Base-by-base conservation (phyloP, 1,284 basidiomycete species). In the Marasmius fiardii region DNA sequence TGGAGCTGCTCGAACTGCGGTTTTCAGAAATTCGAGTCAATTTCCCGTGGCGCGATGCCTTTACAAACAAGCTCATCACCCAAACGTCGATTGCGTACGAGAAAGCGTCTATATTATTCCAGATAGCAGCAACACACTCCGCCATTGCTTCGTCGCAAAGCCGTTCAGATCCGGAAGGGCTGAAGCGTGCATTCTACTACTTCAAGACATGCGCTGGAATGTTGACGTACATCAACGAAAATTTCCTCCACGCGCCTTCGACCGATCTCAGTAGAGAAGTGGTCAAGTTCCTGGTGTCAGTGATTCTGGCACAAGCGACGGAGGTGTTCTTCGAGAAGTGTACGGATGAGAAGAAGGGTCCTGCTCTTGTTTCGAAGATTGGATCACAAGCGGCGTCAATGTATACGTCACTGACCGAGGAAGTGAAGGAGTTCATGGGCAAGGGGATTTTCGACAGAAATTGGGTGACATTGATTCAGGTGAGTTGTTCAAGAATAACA, bases 201-300 rank as follows among this genome's bases (percentile, higher is more conserved):
- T 90, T 94, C 64, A 81, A 92, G 18, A 89, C 92, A n/a, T 88
- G 92, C 34, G 93, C 96, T 0, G 97, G 97, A 21, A 97, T 99
- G 93, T 84, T 98, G 65, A 93, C 89, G 10, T 99, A 99, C 69
- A 96, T 99, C 79, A 98, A 98, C 75, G 96, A 99, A 71, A 99
- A 99, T 80, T 99, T 99, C 71, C 76, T 99, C 0, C 97, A 99
- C 67, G 97, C 97, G 0, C 97, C 97, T 0, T 95, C 92, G n/a
- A 97, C 93, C 1, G 97, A 99, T 72, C 83, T 99, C 54, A 91
- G 90, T 68, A 83, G 93, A 26, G 95, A 98, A 56, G 92, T 99
- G 51, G 83, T 99, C 77, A 95, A 96, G 71, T 92, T 96, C 60
- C 78, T 98, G 31, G 88, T 94, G 14, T 86, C 85, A 21, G 65